These are phyloP conservation scores for Colletotrichum aenigma DNA, from an alignment of 2,329 filamentous ascomycete species.

Conservation along the genomic window DNA sequence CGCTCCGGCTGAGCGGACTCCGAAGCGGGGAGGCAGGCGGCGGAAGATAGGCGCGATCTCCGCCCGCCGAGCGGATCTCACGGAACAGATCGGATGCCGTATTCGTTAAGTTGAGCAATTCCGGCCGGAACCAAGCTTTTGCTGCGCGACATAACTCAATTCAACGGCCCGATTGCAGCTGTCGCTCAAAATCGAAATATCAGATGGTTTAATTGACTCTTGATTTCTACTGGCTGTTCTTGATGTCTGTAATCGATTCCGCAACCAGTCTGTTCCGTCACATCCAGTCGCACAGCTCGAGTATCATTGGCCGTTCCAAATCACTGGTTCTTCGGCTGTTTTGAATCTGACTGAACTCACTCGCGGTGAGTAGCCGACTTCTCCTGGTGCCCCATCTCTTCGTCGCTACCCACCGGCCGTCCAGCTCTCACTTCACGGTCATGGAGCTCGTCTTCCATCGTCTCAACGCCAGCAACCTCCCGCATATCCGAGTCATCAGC, in stretches of 20 bases:
- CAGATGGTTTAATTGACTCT: not conserved
- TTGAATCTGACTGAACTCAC: not conserved
- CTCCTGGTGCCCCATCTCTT: conserved; percentile 16
- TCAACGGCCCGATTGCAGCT: not conserved
- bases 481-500: conserved; percentile 51
- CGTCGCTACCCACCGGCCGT: not conserved
- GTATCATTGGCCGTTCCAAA: not conserved
- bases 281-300: not conserved
- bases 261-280: not conserved
- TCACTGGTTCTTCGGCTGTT: not conserved
- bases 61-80: not conserved
- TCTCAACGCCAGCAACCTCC: conserved; percentile 47
- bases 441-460: conserved; percentile 22
- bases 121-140: not conserved
- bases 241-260: not conserved
- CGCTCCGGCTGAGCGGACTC: not conserved
- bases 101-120: not conserved
- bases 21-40: not conserved
- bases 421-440: not conserved
- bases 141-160: not conserved
- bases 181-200: not conserved
- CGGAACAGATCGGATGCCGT: not conserved
- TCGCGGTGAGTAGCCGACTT: conserved; percentile 17
- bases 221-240: not conserved
- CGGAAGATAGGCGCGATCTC: not conserved